Base-by-base conservation (phyloP, 1,284 basidiomycete species). In the Xerocomus amazonicus region DNA sequence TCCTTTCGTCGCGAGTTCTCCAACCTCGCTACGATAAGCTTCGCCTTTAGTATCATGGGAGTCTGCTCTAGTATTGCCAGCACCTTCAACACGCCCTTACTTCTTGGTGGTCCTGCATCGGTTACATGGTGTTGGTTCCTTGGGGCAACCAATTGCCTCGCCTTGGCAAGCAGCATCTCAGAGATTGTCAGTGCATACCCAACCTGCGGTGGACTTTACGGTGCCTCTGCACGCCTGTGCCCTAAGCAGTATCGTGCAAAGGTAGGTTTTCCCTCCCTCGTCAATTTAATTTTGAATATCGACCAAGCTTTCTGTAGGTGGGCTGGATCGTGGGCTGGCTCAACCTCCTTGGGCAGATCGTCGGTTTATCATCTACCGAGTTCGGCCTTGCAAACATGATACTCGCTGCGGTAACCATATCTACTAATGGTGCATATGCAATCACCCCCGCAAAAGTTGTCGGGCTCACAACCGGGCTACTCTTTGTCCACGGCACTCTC, bases 381-480 rank as follows among this genome's bases (percentile, higher is more conserved):
- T 96, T 90, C 62, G 93, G 92, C 49, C 76, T 97, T 19, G 79
- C 88, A 27, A 81, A 82, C 63, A 95, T 96, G 93, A 93, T 96
- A 55, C 86, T 89, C 71, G 84, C 87, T 12, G 91, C 88, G 1
- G 83, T 81, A 16, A 61, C 54, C 4, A 26, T 65, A 44, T 51
- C 43, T 36, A 63, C 61, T 43, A 46, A 55, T 10, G 51, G 53
- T 23, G 19, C 31, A 3, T 60, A 52, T 26, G 10, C n/a, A 6
- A 53, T 67, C 19, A 63, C 62, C 1, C 39, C 65, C 57, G 86
- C 80, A 44, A 88, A 87, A 69, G 76, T 80, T 12, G 88, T 93
- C 35, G 88, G 88, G 12, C 73, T 94, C 9, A 91, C 88, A 62
- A 70, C 74, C 3, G 90, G 78, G 3, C 69, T 93, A 9, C 74